Base-by-base conservation (phyloP, 2,329 filamentous ascomycete genomes). In the Tricladium varicosporioides region DNA sequence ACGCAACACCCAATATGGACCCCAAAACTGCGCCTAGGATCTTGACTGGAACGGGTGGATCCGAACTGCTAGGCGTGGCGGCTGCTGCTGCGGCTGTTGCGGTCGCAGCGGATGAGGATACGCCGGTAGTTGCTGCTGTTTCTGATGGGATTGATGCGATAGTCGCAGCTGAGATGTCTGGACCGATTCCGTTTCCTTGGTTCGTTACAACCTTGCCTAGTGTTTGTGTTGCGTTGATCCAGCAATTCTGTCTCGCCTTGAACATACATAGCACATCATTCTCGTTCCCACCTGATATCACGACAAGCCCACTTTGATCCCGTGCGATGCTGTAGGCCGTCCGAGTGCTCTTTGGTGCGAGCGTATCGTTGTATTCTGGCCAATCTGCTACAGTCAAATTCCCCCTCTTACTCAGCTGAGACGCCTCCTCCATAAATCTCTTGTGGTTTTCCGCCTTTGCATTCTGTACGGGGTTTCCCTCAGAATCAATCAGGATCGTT, bases 21-120 rank as follows among this genome's bases (percentile, higher is more conserved):
- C 92, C 92, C 1, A 97, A 79, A 0, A 89, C 89, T 51, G 90
- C 89, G 33, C 90, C 92, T 1, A 97, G 80, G 27, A 96, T 87
- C 7, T 84, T 84, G 63, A 72, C 56, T 80, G 76, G 69, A 66
- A 67, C 56, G 62, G 79, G 73, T 22, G 66, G 63, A 59, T 69
- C 63, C 54, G 64, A 64, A 43, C 69, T 70, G 27, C 69, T 70
- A 42, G 74, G 71, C n/a, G 69, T 60, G 42, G 70, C 65, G 36
- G 11, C 36, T 4, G 11, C 10, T 5, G 66, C 61, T 14, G 67
- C 64, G 10, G 66, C 65, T 13, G 66, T 63, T n/a, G 69, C 60
- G 4, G 67, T 60, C 1, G 70, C 59, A 11, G 69, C 60, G 9
- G 63, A 51, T n/a, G 62, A 47, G 7, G 65, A 49, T 14, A 55